phyloP scores from a whole-genome alignment of 345 rosid species.

The Aquilaria yunnanensis region DNA sequence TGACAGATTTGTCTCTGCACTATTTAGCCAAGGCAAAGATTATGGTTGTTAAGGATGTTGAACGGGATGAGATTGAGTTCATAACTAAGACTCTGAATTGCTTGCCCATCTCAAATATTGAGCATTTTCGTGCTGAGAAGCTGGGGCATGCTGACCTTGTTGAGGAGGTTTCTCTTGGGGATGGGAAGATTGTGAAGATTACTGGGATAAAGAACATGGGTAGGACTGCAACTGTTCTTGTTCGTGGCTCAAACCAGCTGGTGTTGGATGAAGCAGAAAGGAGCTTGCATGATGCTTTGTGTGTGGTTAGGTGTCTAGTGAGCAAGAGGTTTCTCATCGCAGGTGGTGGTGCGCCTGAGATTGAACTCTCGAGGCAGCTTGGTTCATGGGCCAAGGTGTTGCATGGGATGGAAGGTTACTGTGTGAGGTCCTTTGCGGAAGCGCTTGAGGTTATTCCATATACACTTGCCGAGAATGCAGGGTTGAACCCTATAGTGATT shows the following conservation, averaged over 20 bases:
- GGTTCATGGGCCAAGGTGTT: conserved; percentile 97
- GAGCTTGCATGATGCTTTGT: conserved; percentile 92
- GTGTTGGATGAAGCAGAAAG: conserved; percentile 96
- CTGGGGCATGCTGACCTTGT: conserved; percentile 85
- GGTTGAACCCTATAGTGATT: conserved; percentile 51
- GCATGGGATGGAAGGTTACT: conserved; percentile 98
- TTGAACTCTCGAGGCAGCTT: conserved; percentile 90
- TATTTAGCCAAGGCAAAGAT: conserved; percentile 91
- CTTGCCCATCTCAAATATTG: conserved; percentile 94
- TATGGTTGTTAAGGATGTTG: conserved; percentile 90
- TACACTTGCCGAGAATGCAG: conserved; percentile 95
- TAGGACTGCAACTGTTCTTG: conserved; percentile 81
- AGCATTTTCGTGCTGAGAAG: conserved; percentile 86
- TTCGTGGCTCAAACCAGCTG: conserved; percentile 84
- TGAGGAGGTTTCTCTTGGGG: conserved; percentile 92
- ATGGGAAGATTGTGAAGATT: conserved; percentile 86
- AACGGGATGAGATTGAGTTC: conserved; percentile 95
- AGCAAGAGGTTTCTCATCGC: conserved; percentile 90
- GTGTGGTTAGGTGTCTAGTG: conserved; percentile 91
- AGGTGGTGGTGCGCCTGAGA: conserved; percentile 99
- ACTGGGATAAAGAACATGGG: conserved; percentile 93
- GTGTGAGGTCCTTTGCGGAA: conserved; percentile 84
- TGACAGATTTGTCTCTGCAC: conserved; percentile 87
- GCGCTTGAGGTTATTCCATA: conserved; percentile 96
- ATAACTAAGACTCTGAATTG: conserved; percentile 92